Percentiles rank a stretch among this genome's conserved stretches.
Evolutionary conservation across 2,329 filamentous ascomycete genomes (phyloP).

Genomic region (Cercospora beticola): DNA sequence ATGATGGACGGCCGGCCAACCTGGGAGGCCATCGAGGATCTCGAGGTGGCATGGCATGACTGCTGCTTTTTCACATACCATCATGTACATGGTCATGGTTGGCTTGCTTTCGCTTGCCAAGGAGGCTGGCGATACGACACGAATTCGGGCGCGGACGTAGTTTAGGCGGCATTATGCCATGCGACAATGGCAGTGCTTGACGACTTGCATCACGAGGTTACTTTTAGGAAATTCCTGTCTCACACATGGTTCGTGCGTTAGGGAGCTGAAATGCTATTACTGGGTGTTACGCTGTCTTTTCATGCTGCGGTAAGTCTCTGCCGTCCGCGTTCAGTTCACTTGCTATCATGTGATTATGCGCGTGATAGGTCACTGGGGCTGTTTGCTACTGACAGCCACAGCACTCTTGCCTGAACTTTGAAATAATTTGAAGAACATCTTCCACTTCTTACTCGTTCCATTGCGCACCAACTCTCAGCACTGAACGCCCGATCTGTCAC

Average conservation of each 20-base stretch:
- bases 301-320: neutral
- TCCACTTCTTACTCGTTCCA: neutral
- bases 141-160: slow-evolving; percentile 12
- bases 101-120: slow-evolving; percentile 7
- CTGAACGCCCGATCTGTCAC: neutral
- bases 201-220: slow-evolving; percentile 16
- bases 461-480: neutral
- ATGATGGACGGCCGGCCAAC: slow-evolving; percentile 9
- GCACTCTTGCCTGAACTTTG: neutral
- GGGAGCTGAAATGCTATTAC: slow-evolving; percentile 16
- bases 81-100: slow-evolving; percentile 4
- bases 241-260: slow-evolving; percentile 19
- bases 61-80: slow-evolving; percentile 11
- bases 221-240: slow-evolving; percentile 3
- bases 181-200: slow-evolving; percentile 17
- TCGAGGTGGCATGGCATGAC: slow-evolving; percentile 17
- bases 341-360: neutral
- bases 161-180: slow-evolving; percentile 21
- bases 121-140: slow-evolving; percentile 8
- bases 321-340: neutral
- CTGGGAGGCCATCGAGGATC: slow-evolving; percentile 16
- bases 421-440: neutral
- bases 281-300: neutral
- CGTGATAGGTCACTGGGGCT: neutral
- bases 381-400: neutral